These are phyloP conservation scores for Ceriops tagal DNA, from an alignment of 345 rosid species.

Conservation along the genomic window DNA sequence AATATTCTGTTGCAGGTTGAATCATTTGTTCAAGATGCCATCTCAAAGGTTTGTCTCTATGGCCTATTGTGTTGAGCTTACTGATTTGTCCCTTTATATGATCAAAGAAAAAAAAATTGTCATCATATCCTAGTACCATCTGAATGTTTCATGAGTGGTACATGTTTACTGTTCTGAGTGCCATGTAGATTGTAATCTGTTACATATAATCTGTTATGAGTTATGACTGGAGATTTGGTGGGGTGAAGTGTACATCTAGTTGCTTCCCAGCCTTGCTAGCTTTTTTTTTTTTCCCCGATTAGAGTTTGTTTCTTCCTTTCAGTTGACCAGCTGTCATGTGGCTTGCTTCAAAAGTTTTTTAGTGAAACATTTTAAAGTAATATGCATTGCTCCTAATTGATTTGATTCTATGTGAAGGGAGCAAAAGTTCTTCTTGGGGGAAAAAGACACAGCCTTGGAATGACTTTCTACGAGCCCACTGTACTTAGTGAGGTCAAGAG, in stretches of 20 bases:
- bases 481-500: slow-evolving; percentile 58
- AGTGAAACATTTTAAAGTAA: too few relatives aligned
- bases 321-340: background rate
- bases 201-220: too few relatives aligned
- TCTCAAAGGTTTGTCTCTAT: slow-evolving; percentile 61
- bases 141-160: background rate
- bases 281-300: background rate
- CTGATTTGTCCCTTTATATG: background rate
- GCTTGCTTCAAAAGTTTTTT: background rate
- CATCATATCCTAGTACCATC: background rate
- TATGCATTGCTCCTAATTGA: slow-evolving; percentile 13
- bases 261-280: too few relatives aligned
- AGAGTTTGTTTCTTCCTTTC: background rate
- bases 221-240: too few relatives aligned
- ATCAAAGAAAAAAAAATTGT: too few relatives aligned
- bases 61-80: background rate
- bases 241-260: too few relatives aligned
- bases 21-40: slow-evolving; percentile 72
- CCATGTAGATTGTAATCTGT: too few relatives aligned
- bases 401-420: slow-evolving; percentile 48
- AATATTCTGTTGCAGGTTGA: slow-evolving; percentile 64
- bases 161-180: too few relatives aligned
- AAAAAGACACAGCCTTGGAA: slow-evolving; percentile 85
- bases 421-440: slow-evolving; percentile 92
- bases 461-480: slow-evolving; percentile 93